Base-by-base conservation (phyloP, 2,329 filamentous ascomycete genomes). In the Aspergillus bombycis region DNA sequence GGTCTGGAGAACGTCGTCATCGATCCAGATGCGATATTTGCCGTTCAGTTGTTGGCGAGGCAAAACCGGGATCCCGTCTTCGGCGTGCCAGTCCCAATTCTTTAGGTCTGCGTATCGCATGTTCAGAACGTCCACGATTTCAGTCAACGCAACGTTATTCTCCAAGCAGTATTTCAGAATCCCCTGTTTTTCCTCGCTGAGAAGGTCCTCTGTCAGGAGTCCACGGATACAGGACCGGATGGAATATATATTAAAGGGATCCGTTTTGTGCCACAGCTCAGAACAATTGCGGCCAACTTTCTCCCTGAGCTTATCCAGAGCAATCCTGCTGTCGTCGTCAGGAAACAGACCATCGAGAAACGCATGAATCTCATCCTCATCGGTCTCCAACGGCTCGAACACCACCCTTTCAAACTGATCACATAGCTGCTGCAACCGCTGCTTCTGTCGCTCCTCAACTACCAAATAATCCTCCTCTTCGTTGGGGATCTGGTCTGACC, bases 1-100 rank as follows among this genome's bases (percentile, higher is more conserved):
- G n/a, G 79, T 75, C 64, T 83, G 79, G 19, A 82, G 69, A 12
- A 82, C 76, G 56, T 83, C 80, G 60, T 83, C 80, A 61, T 82
- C 79, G 72, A 81, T 79, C 76, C 80, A 80, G 58, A 82, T 80
- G 1, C 79, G 74, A 63, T 81, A 82, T 62, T 80, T 82, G 1
- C 81, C 80, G 58, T 81, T 82, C 28, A 79, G 64, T 41, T 80
- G 77, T 43, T 76, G 77, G 10, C 79, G 77, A 32, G 80, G 80
- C 58, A 80, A 68, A 26, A 82, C 78, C 6, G 78, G 79, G 55
- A 82, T 79, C 6, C 79, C 72, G 8, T 75, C 67, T 1, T 75
- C 77, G 4, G 78, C 71, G 45, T 80, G 74, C 80, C 80, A 82
- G 12, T 78, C 74, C 81, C 79, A 82, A 26, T 75, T 75, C 41